Evolutionary conservation across 257 asterid species (phyloP).

Genomic region (Lithospermum erythrorhizon): DNA sequence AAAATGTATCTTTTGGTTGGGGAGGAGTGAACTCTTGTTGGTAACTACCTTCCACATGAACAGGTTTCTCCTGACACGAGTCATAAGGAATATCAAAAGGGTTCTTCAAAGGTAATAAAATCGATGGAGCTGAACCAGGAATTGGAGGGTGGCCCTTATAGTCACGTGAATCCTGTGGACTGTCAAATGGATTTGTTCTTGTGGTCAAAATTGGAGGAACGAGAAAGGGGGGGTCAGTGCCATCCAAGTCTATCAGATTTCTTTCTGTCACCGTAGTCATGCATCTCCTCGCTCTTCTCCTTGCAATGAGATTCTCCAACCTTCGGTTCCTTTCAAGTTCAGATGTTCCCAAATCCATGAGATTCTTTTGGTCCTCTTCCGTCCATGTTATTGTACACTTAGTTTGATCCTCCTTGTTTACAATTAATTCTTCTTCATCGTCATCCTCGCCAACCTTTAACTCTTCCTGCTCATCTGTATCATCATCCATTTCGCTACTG

Average conservation of each 20-base stretch:
- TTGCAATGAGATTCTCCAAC: slow-evolving; percentile 74
- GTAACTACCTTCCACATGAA: slow-evolving; percentile 55
- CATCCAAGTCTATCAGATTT: slow-evolving; percentile 74
- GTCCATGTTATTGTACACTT: slow-evolving; percentile 72
- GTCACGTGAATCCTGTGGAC: slow-evolving; percentile 34
- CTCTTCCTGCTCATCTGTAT: slow-evolving; percentile 36
- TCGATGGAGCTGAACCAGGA: slow-evolving; percentile 95
- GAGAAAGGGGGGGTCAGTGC: slow-evolving; percentile 46
- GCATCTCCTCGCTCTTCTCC: slow-evolving; percentile 63
- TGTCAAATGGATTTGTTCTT: slow-evolving; percentile 63
- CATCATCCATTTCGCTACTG: slow-evolving; percentile 48
- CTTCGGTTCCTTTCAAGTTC: slow-evolving; percentile 82
- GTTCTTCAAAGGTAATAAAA: slow-evolving; percentile 54
- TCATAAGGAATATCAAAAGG: slow-evolving; percentile 87
- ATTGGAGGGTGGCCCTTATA: slow-evolving; percentile 52
- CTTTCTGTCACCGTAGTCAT: slow-evolving; percentile 39
- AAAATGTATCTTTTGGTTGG: slow-evolving; percentile 44
- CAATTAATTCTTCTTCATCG: slow-evolving; percentile 41
- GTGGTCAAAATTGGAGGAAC: slow-evolving; percentile 56
- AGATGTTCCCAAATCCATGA: slow-evolving; percentile 78
- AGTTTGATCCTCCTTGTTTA: slow-evolving; percentile 34
- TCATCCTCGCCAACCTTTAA: slow-evolving; percentile 42
- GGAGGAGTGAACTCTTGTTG: slow-evolving; percentile 43
- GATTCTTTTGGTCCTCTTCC: slow-evolving; percentile 90
- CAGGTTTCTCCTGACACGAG: slow-evolving; percentile 72